Percentiles rank a stretch among this genome's conserved stretches.
These are phyloP conservation scores for Xerocomellus intermedius DNA, from an alignment of 768 basidiomycete species.

Conservation along the genomic window DNA sequence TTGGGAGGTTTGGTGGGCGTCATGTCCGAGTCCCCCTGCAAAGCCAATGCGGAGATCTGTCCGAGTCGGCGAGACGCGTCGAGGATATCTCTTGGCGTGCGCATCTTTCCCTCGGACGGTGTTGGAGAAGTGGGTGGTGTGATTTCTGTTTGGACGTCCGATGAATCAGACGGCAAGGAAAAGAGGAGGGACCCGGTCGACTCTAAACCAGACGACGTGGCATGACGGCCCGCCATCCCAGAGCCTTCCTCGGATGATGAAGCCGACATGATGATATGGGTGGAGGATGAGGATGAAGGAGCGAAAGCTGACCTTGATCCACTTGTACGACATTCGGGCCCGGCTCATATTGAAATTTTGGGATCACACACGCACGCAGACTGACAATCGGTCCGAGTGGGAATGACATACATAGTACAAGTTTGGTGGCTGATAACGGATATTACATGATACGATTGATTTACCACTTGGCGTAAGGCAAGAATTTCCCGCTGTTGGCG, in stretches of 20 bases:
- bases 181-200: constrained; percentile 12
- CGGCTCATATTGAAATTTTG: constrained; percentile 16
- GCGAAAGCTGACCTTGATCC: constrained; percentile 1
- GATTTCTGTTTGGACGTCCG: constrained; percentile 17
- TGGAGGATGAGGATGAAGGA: neutral
- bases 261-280: constrained; percentile 4
- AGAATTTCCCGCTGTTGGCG: constrained; percentile 64
- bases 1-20: constrained; percentile 1
- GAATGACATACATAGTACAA: constrained; percentile 1
- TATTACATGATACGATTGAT: neutral
- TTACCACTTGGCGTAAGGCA: constrained; percentile 72
- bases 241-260: constrained; percentile 15
- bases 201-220: constrained; percentile 11
- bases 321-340: constrained; percentile 1
- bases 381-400: constrained; percentile 1
- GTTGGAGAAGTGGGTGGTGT: constrained; percentile 23
- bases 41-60: neutral
- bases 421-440: neutral
- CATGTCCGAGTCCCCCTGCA: neutral
- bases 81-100: constrained; percentile 10
- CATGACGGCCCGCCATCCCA: neutral
- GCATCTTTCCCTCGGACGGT: constrained; percentile 3
- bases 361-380: neutral
- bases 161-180: constrained; percentile 11
- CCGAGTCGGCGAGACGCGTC: constrained; percentile 14